Evolutionary conservation across 768 basidiomycete species (phyloP).

Genomic region (Hygrophoropsis aurantiaca): DNA sequence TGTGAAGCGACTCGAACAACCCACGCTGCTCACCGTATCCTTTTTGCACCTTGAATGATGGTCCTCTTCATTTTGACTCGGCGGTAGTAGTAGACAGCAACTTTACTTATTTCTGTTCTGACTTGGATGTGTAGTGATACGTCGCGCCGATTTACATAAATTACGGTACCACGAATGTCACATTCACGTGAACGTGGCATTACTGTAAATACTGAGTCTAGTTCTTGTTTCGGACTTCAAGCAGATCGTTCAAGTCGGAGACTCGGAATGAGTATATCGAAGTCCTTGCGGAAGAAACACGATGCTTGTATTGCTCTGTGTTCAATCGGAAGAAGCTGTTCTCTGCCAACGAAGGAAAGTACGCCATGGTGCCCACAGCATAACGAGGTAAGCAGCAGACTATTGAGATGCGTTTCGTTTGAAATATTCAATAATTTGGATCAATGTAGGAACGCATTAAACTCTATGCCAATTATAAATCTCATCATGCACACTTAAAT

Average conservation of each 20-base stretch:
- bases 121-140: no score
- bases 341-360: slow-evolving; percentile 7
- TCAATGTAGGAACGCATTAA: slow-evolving; percentile 31
- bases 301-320: slow-evolving; percentile 17
- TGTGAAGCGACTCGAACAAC: background rate
- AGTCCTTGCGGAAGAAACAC: slow-evolving; percentile 9
- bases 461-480: slow-evolving; percentile 37
- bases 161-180: no score
- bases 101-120: no score
- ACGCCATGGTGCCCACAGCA: slow-evolving; percentile 29
- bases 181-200: background rate
- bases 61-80: no score
- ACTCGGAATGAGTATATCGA: slow-evolving; percentile 8
- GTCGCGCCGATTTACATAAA: no score
- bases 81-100: no score
- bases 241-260: no score
- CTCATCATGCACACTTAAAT: slow-evolving; percentile 29
- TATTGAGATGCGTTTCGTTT: no score
- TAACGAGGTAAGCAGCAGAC: slow-evolving; percentile 31
- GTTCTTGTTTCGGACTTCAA: no score
- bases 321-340: slow-evolving; percentile 12
- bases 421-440: background rate
- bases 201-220: no score
- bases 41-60: no score
- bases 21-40: no score